Evolutionary conservation across 2,329 filamentous ascomycete genomes (phyloP).

Genomic region (Fusarium ambrosium): DNA sequence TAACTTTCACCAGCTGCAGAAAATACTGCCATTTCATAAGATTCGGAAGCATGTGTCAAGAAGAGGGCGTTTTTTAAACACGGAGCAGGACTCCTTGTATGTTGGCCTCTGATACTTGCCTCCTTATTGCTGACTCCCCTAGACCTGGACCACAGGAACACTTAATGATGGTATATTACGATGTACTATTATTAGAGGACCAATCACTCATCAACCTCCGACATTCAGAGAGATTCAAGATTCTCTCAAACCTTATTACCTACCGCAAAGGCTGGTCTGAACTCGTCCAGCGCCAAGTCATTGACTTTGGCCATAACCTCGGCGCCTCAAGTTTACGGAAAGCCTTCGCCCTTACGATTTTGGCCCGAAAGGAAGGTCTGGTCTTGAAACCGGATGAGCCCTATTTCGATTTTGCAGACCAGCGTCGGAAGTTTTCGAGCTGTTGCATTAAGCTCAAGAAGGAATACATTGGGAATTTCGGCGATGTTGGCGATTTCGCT

Average conservation of each 20-base stretch:
- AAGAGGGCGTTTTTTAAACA: slow-evolving; percentile 78
- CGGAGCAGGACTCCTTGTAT: slow-evolving; percentile 76
- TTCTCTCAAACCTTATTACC: slow-evolving; percentile 68
- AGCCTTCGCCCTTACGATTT: slow-evolving; percentile 77
- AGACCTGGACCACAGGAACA: slow-evolving; percentile 66
- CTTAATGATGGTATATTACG: slow-evolving; percentile 74
- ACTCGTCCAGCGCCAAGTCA: slow-evolving; percentile 74
- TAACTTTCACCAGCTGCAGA: slow-evolving; percentile 60
- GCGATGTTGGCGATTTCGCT: slow-evolving; percentile 87
- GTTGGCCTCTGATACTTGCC: slow-evolving; percentile 39
- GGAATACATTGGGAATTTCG: slow-evolving; percentile 82
- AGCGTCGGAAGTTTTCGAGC: slow-evolving; percentile 55
- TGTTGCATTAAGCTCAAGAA: slow-evolving; percentile 88
- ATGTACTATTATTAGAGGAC: slow-evolving; percentile 67
- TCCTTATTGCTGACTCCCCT: slow-evolving; percentile 34
- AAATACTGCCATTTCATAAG: slow-evolving; percentile 82
- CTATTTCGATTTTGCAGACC: slow-evolving; percentile 73
- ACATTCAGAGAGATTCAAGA: slow-evolving; percentile 71
- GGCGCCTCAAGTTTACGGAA: slow-evolving; percentile 69
- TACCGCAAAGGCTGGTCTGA: slow-evolving; percentile 72
- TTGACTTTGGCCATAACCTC: slow-evolving; percentile 72
- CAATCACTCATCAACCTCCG: slow-evolving; percentile 64
- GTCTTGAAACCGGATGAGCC: slow-evolving; percentile 85
- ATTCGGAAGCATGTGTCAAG: slow-evolving; percentile 84
- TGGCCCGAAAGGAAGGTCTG: slow-evolving; percentile 79